phyloP scores from a whole-genome alignment of 257 asterid species.

The Agastache rugosa region DNA sequence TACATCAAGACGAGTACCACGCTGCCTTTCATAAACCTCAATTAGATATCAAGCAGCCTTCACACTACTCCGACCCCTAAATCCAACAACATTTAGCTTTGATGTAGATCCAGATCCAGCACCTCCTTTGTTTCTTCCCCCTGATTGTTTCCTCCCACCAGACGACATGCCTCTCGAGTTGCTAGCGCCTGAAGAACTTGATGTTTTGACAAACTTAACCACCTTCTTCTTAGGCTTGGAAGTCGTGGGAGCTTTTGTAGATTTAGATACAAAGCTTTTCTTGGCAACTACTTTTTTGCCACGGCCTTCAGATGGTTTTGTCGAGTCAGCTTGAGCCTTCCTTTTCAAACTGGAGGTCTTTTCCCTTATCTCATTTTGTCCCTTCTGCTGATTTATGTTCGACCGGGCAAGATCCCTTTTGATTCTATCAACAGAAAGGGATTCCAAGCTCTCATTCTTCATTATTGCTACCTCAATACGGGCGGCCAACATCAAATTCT shows the following conservation, averaged over 20 bases:
- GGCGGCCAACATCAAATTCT: slow-evolving; percentile 62
- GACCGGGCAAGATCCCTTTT: slow-evolving; percentile 84
- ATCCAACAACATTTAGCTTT: slow-evolving; percentile 89
- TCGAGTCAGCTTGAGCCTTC: slow-evolving; percentile 42
- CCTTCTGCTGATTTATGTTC: slow-evolving; percentile 73
- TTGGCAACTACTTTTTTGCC: slow-evolving; percentile 45
- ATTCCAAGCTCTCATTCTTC: slow-evolving; percentile 94
- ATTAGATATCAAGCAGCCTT: slow-evolving; percentile 50
- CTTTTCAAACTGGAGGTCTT: slow-evolving; percentile 53
- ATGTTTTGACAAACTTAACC: slow-evolving; percentile 44
- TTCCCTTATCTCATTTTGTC: slow-evolving; percentile 54
- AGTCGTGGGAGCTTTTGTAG: slow-evolving; percentile 46
- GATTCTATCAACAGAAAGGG: slow-evolving; percentile 75
- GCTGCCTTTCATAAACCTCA: slow-evolving; percentile 4
- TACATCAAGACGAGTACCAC: slow-evolving; percentile 14
- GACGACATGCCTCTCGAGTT: slow-evolving; percentile 41
- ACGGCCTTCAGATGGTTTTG: slow-evolving; percentile 45
- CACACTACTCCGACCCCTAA: slow-evolving; percentile 80
- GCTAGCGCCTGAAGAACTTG: slow-evolving; percentile 47
- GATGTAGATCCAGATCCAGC: slow-evolving; percentile 42
- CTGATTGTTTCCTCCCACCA: slow-evolving; percentile 52
- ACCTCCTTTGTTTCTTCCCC: slow-evolving; percentile 40
- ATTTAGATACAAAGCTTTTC: slow-evolving; percentile 47
- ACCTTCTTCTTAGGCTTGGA: slow-evolving; percentile 48
- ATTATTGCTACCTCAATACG: slow-evolving; percentile 83